A percentile compares a stretch with the other conserved stretches of the same genome.
Conservation (phyloP, 2,329 filamentous ascomycete genomes). For the Metarhizium album region DNA sequence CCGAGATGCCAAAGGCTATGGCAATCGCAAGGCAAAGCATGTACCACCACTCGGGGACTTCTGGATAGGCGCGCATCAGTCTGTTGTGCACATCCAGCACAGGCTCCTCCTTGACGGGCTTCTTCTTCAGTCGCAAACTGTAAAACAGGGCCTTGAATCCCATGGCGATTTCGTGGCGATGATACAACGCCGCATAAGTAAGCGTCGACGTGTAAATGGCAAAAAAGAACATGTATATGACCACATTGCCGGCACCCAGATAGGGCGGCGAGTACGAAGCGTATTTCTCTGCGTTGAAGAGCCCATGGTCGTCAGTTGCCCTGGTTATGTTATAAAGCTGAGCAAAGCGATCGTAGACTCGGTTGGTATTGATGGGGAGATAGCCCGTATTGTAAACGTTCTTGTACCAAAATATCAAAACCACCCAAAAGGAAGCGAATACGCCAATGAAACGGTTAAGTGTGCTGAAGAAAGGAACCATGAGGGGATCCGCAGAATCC, state of each 20-base stretch:
- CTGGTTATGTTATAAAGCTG: conserved; percentile 34
- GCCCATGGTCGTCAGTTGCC: conserved; percentile 29
- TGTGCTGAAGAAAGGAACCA: conserved; percentile 46
- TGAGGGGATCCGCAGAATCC: conserved; percentile 32
- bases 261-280: conserved; percentile 40
- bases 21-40: conserved; percentile 29
- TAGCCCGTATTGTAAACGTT: conserved; percentile 48
- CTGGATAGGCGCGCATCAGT: conserved; percentile 34
- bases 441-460: conserved; percentile 51
- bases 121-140: conserved; percentile 32
- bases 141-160: conserved; percentile 37
- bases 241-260: conserved; percentile 37
- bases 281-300: conserved; percentile 36
- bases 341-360: conserved; percentile 38
- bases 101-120: conserved; percentile 22
- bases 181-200: conserved; percentile 39
- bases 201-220: conserved; percentile 41
- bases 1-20: conserved; percentile 34
- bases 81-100: conserved; percentile 36
- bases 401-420: conserved; percentile 46
- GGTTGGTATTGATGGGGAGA: conserved; percentile 41
- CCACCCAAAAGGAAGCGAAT: conserved; percentile 42
- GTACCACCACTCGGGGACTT: conserved; percentile 48
- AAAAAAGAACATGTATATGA: conserved; percentile 45
- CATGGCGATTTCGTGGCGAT: conserved; percentile 38